These are phyloP conservation scores for Podila horticola DNA, from an alignment of 192 early-diverging fungal species.

Conservation along the genomic window DNA sequence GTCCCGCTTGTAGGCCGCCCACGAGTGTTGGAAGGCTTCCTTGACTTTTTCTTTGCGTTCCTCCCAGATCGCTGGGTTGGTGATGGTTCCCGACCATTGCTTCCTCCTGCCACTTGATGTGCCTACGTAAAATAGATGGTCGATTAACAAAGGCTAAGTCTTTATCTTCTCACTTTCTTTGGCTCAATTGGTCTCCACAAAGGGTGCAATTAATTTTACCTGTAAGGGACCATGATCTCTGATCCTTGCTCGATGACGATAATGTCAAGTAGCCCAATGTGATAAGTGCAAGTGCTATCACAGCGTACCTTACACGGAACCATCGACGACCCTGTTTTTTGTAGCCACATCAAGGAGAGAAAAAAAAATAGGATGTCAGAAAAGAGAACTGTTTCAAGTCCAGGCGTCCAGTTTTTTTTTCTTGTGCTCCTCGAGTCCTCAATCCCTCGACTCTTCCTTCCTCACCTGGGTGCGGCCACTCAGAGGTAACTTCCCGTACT, in stretches of 20 bases:
- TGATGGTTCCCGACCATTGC: neutral
- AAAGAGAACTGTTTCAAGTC: neutral
- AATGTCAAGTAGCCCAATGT: neutral
- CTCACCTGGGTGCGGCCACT: constrained; percentile 22
- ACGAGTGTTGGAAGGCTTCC: constrained; percentile 79
- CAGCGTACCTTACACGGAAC: neutral
- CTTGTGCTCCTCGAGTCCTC: neutral
- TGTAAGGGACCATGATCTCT: neutral
- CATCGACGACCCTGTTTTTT: neutral
- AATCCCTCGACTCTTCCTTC: neutral
- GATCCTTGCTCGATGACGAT: neutral
- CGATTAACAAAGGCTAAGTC: neutral
- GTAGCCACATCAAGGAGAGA: neutral
- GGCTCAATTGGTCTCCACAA: neutral
- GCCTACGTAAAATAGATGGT: neutral
- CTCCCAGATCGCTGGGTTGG: constrained; percentile 43
- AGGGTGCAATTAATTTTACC: neutral
- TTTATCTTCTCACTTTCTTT: neutral
- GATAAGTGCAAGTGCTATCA: neutral
- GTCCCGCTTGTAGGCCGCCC: constrained; percentile 80
- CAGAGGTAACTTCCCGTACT: constrained; percentile 18
- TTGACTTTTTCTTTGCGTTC: constrained; percentile 67
- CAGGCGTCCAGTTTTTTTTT: neutral
- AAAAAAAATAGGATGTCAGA: neutral
- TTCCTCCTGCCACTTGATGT: neutral